Base-by-base conservation (phyloP, 768 basidiomycete genomes). In the Filobasidium floriforme region DNA sequence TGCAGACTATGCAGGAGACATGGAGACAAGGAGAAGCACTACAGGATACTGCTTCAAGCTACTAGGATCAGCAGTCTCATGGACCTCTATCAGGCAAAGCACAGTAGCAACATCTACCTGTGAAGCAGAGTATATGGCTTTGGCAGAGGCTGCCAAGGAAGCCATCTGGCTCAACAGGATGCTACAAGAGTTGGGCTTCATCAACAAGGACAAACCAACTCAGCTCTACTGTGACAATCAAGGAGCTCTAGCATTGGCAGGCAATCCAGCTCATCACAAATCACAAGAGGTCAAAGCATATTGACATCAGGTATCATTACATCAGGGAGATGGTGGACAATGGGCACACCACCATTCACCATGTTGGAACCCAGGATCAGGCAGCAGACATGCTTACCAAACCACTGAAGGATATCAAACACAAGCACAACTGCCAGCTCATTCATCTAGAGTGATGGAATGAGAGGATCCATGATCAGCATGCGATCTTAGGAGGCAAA, bases 51-150 rank as follows among this genome's bases (percentile, higher is more conserved):
- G 73, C 11, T 79, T 80, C 59, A 76, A 76, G 66, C 57, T 81
- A 12, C 76, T 75, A 37, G 75, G 75, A 1, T 73, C 70, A 1
- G 67, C 77, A 0, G 72, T 82, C n/a, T 74, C 77, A 1, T 83
- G 80, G 77, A 67, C 63, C n/a, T 76, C 80, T 1, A 80, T 79
- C 70, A 72, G 74, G 55, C 81, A 83, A 61, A 68, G 69, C 4
- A 71, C 80, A 41, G 70, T 81, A 0, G 75, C 80, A 0, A 69
- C 79, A 5, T 81, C 79, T 2, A 81, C 79, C 0, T 80, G 72
- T 18, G 81, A 83, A 69, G 80, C 82, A 1, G 82, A 84, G 69
- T 83, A 83, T 68, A 80, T 82, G 44, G 81, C 82, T 9, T 70
- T 76, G 0, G 70, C 73, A n/a, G 72, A 81, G 29, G 72, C 79